Conservation (phyloP, 208 protist genomes). For the Wallacemonas sp. region DNA sequence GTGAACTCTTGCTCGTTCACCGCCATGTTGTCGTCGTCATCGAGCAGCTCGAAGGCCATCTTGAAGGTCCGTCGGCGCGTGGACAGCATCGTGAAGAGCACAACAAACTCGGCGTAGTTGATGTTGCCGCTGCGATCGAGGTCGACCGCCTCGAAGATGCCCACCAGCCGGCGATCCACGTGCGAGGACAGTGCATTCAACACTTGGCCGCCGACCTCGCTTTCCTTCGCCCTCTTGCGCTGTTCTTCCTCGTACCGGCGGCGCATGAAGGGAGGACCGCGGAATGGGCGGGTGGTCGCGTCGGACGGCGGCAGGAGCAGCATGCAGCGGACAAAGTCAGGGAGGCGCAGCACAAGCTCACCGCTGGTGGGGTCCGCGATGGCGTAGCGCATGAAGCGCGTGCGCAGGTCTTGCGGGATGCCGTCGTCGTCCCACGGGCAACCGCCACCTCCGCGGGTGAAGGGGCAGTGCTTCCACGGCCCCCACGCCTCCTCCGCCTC, state of each 20-base stretch:
- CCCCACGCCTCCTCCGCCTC: slow-evolving; percentile 7
- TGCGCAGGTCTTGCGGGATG: slow-evolving; percentile 8
- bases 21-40: slow-evolving; percentile 41
- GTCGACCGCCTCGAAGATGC: slow-evolving; percentile 56
- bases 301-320: slow-evolving; percentile 30
- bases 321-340: slow-evolving; percentile 54
- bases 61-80: slow-evolving; percentile 35
- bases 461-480: slow-evolving; percentile 10
- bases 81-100: slow-evolving; percentile 73
- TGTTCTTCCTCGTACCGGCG: neutral
- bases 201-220: neutral
- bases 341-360: slow-evolving; percentile 36
- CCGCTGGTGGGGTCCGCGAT: slow-evolving; percentile 26
- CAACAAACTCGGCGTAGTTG: slow-evolving; percentile 68
- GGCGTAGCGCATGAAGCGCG: slow-evolving; percentile 44
- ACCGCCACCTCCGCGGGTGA: neutral
- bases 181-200: slow-evolving; percentile 13
- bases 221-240: neutral
- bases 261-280: slow-evolving; percentile 5
- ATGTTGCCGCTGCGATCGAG: slow-evolving; percentile 48
- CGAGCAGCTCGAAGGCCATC: slow-evolving; percentile 65
- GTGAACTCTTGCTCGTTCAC: slow-evolving; percentile 52
- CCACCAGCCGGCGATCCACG: slow-evolving; percentile 25
- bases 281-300: neutral
- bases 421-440: neutral